Conservation (phyloP, 768 basidiomycete species). For the Scleroderma citrinum region DNA sequence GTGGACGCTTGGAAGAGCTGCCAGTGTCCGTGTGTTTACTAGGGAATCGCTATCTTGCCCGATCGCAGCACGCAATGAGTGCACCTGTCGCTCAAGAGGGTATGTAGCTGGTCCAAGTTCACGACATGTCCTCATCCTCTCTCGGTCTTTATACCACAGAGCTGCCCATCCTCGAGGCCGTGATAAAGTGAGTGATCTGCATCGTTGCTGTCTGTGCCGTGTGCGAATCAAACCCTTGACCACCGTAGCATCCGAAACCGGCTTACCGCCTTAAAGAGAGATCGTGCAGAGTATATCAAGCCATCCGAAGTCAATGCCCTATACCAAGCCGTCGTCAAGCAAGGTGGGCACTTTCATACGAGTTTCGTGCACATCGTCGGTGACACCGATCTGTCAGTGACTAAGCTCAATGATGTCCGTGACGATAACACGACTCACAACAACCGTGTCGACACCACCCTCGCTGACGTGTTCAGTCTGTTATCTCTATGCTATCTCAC, state of each 20-base stretch:
- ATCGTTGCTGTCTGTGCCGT: conserved; percentile 7
- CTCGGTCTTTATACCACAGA: conserved; percentile 45
- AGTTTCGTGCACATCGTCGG: neutral
- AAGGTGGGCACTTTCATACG: conserved; percentile 49
- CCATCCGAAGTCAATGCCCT: conserved; percentile 89
- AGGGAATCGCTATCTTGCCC: neutral
- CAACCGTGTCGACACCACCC: conserved; percentile 91
- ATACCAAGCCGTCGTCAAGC: conserved; percentile 90
- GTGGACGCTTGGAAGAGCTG: no score
- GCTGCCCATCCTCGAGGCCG: conserved; percentile 87
- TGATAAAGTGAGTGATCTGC: conserved; percentile 66
- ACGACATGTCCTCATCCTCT: conserved; percentile 10
- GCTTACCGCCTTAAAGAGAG: conserved; percentile 90
- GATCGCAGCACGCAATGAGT: conserved; percentile 39
- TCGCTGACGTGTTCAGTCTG: conserved; percentile 93
- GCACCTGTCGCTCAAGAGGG: conserved; percentile 78
- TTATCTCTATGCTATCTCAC: conserved; percentile 97
- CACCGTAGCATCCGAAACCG: conserved; percentile 81
- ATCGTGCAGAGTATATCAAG: conserved; percentile 88
- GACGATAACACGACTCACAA: conserved; percentile 69
- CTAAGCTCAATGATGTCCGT: conserved; percentile 85
- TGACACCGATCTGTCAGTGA: conserved; percentile 45
- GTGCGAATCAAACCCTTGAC: conserved; percentile 18
- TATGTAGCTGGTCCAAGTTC: conserved; percentile 27
- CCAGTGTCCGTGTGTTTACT: neutral